Conservation (phyloP, 129 eudicot genomes). For the Centaurea solstitialis region DNA sequence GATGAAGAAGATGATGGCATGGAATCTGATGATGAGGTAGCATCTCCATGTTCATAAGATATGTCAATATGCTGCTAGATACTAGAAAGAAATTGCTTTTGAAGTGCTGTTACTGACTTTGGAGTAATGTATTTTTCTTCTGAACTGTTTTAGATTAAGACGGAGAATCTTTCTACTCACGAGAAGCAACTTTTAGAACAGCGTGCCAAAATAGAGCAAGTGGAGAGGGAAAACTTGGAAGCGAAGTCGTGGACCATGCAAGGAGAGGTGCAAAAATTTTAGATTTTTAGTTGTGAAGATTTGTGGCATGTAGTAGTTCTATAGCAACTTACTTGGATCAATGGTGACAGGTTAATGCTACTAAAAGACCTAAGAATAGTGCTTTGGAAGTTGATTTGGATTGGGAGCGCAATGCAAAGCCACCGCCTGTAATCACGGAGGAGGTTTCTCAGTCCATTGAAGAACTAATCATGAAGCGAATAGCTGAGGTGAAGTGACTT, state of each 20-base stretch:
- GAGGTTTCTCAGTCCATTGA: slow-evolving; percentile 90
- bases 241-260: slow-evolving; percentile 88
- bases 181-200: slow-evolving; percentile 73
- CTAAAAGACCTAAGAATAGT: slow-evolving; percentile 93
- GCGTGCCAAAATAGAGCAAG: slow-evolving; percentile 63
- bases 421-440: slow-evolving; percentile 91
- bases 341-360: slow-evolving; percentile 66
- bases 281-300: background rate
- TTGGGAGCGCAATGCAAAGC: slow-evolving; percentile 89
- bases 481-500: slow-evolving; percentile 60
- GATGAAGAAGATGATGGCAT: slow-evolving; percentile 36
- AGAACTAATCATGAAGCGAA: slow-evolving; percentile 79
- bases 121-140: slow-evolving; percentile 7
- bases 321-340: slow-evolving; percentile 11
- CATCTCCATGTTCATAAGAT: background rate
- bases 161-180: slow-evolving; percentile 67
- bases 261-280: slow-evolving; percentile 64
- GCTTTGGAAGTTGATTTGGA: slow-evolving; percentile 90
- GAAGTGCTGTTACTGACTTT: background rate
- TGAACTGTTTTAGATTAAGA: slow-evolving; percentile 36
- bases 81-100: background rate
- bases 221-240: slow-evolving; percentile 81
- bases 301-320: slow-evolving; percentile 4
- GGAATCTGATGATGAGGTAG: slow-evolving; percentile 49
- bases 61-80: background rate